Evolutionary conservation across 139 green algal species (phyloP), one percentile per base, ranked within the genome.

Genomic region (Pseudopediastrum boryanum): DNA sequence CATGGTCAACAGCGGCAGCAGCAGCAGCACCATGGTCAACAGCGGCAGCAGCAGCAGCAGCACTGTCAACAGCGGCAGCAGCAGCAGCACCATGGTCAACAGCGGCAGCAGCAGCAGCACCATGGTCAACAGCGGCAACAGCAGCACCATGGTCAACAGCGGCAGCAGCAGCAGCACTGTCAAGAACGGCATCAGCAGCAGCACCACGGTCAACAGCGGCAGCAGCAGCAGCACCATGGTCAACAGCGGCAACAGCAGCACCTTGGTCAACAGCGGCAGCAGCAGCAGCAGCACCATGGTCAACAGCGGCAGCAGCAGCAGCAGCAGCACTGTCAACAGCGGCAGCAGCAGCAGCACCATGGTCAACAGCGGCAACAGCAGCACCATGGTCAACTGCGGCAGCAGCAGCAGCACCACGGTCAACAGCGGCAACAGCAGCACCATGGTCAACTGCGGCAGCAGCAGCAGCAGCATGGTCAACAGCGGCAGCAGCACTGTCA

Each of bases 311-410:
- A 72, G 64, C 64, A 54, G 38, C n/a, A 41, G 21, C 64, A 54
- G 64, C 64, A 72, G 64, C 64, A 74, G 23, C 29, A 74, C 9
- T 13, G 66, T 13, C 2, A 0, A 56, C 42, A 43, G 23, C 38
- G 42, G 31, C 46, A 63, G 71, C 71, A 78, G 52, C 42, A 68
- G 52, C 21, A 66, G 51, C 36, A 76, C 50, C 39, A 29, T 21
- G 23, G 50, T 33, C 27, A 35, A 31, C 58, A 31, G 9, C 36
- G 38, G 58, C 58, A 66, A 31, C 38, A 31, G 58, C 10, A 66
- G 58, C n/a, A 13, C 21, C 58, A 29, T 39, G 58, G 21, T n/a
- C n/a, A 12, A 66, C 3, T 41, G n/a, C 58, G 23, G 58, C 58
- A 41, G 6, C 36, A 2, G 23, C n/a, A 66, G 58, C 58, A 25